Evolutionary conservation across 2,329 filamentous ascomycete species (phyloP).

Genomic region (Myotisia sp.): DNA sequence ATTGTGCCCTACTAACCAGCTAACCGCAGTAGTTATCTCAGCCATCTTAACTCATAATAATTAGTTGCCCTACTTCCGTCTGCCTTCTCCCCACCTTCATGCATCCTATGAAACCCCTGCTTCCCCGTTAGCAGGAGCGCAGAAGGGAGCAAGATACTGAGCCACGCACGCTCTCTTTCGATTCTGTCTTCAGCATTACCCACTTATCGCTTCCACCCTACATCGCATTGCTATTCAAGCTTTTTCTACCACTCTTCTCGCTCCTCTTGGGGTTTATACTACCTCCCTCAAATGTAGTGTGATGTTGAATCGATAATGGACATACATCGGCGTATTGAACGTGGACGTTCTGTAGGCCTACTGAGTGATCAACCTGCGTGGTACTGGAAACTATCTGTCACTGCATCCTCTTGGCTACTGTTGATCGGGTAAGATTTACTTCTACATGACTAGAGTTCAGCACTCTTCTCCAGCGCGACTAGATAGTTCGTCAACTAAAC

Average conservation of each 20-base stretch:
- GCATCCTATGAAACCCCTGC: too few species aligned
- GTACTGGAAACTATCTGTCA: constrained; percentile 18
- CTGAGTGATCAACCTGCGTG: constrained; percentile 11
- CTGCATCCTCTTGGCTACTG: constrained; percentile 17
- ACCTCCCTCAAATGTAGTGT: not conserved
- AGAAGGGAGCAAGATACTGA: too few species aligned
- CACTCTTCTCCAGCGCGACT: not conserved
- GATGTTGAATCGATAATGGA: not conserved
- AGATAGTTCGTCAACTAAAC: not conserved
- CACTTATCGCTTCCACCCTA: not conserved
- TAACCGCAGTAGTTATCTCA: too few species aligned
- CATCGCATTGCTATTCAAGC: not conserved
- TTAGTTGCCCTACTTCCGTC: too few species aligned
- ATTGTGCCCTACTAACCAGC: too few species aligned
- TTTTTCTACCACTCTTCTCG: not conserved
- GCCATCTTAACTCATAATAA: too few species aligned
- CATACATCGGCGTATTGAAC: not conserved
- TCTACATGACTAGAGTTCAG: not conserved
- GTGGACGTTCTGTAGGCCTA: constrained; percentile 6
- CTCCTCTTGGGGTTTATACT: not conserved
- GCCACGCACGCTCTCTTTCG: not conserved
- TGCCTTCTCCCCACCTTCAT: too few species aligned
- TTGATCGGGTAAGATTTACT: constrained; percentile 18
- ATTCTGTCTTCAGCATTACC: not conserved
- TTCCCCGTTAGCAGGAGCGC: too few species aligned